phyloP scores from a whole-genome alignment of 257 asterid species.

The Gentiana straminea region DNA sequence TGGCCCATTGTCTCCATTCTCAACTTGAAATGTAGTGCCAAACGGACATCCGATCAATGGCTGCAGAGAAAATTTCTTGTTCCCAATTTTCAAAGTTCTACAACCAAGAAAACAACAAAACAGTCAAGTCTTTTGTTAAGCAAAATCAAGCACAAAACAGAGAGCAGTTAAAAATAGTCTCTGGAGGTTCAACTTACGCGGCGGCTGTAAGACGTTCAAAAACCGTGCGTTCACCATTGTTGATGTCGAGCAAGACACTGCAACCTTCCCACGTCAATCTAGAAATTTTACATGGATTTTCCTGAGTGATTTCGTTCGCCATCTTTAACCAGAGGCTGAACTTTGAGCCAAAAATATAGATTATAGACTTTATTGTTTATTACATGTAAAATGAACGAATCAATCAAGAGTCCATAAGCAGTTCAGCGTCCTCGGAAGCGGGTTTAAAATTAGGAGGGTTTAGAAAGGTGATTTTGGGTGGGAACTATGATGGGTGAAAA shows the following conservation, averaged over 20 bases:
- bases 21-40: conserved; percentile 71
- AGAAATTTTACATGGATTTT: conserved; percentile 20
- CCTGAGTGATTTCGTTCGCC: conserved; percentile 25
- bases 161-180: background rate
- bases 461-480: too few relatives aligned
- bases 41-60: conserved; percentile 80
- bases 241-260: conserved; percentile 90
- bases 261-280: conserved; percentile 93
- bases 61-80: conserved; percentile 65
- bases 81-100: conserved; percentile 77
- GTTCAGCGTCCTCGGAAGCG: too few relatives aligned
- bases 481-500: too few relatives aligned
- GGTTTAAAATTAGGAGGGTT: too few relatives aligned
- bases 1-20: conserved; percentile 59
- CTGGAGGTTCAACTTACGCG: conserved; percentile 39
- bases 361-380: too few relatives aligned
- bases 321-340: conserved; percentile 10
- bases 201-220: conserved; percentile 84
- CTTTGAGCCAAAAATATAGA: too few relatives aligned
- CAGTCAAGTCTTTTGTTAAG: too few relatives aligned
- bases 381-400: too few relatives aligned
- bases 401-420: too few relatives aligned
- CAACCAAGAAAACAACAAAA: conserved; percentile 1
- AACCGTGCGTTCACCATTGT: conserved; percentile 85
- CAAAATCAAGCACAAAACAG: too few relatives aligned